These are phyloP conservation scores for Pisolithus albus DNA, from an alignment of 768 basidiomycete genomes.

Conservation along the genomic window DNA sequence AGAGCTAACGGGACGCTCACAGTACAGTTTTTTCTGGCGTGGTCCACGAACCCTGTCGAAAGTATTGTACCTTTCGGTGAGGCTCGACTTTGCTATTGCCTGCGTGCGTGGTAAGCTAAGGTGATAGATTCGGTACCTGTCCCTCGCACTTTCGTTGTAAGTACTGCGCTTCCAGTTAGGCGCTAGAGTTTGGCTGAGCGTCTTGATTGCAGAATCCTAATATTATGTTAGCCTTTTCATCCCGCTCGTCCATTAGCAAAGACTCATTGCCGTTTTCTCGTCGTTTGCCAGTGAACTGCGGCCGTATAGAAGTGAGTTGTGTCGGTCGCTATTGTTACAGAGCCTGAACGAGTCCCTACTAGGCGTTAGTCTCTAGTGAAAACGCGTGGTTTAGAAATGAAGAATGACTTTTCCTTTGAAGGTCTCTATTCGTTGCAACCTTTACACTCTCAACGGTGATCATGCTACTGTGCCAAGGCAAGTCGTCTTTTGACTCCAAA, in stretches of 20 bases:
- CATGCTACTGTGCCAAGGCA: constrained; percentile 13
- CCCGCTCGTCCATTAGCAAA: neutral
- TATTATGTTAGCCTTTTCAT: neutral
- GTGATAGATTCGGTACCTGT: constrained; percentile 7
- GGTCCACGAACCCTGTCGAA: constrained; percentile 1
- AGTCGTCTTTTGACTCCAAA: neutral
- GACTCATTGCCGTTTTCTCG: neutral
- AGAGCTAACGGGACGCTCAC: neutral
- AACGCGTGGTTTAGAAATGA: no score
- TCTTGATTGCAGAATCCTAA: neutral
- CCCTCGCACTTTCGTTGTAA: neutral
- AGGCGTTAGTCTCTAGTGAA: constrained; percentile 2
- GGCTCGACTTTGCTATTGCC: neutral
- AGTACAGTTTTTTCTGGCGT: constrained; percentile 8
- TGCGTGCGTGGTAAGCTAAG: neutral
- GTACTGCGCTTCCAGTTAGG: neutral
- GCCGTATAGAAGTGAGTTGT: neutral
- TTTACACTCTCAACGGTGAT: neutral
- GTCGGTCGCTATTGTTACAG: no score
- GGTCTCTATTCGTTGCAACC: neutral
- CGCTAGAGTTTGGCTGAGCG: neutral
- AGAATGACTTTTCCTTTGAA: no score
- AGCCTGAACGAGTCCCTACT: neutral
- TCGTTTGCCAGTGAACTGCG: neutral
- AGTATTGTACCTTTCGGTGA: constrained; percentile 8